Evolutionary conservation across 2,329 filamentous ascomycete species (phyloP).

Genomic region (Cordyceps cateniannulata): DNA sequence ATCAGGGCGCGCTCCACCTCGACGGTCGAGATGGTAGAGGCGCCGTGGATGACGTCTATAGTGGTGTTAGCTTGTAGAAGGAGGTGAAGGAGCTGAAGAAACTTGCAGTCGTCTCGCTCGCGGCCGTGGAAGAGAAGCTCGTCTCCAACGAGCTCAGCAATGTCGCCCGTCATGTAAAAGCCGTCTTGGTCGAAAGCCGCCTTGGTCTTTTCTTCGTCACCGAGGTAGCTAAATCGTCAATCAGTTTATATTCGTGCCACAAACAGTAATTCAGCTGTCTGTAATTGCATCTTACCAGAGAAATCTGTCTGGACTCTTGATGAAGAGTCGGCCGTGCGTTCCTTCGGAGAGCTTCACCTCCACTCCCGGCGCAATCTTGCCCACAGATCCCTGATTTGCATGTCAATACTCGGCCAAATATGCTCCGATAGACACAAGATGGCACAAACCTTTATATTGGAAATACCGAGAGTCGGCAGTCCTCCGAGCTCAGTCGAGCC

Average conservation of each 20-base stretch:
- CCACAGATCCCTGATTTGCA: not conserved
- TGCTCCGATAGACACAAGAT: too few relatives aligned
- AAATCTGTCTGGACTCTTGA: constrained; percentile 15
- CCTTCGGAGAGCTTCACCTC: constrained; percentile 15
- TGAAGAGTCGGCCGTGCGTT: constrained; percentile 17
- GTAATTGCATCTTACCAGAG: not conserved
- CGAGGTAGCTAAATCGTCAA: not conserved
- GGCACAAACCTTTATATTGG: not conserved
- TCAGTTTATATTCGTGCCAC: too few relatives aligned
- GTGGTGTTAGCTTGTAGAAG: not conserved
- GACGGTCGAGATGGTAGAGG: constrained; percentile 14
- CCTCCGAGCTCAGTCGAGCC: constrained; percentile 12
- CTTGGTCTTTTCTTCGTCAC: not conserved
- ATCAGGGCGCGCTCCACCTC: constrained; percentile 16
- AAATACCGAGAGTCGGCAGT: not conserved
- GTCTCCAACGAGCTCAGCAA: not conserved
- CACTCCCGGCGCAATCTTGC: constrained; percentile 5
- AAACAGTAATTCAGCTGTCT: too few relatives aligned
- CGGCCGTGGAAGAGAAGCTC: constrained; percentile 16
- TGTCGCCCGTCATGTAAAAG: constrained; percentile 1
- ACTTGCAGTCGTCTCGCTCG: constrained; percentile 17
- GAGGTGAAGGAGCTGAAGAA: not conserved
- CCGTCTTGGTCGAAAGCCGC: not conserved
- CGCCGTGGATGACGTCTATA: constrained; percentile 12
- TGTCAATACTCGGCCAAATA: too few relatives aligned